Conservation (phyloP, 768 basidiomycete genomes). For the Termitomyces sp. region DNA sequence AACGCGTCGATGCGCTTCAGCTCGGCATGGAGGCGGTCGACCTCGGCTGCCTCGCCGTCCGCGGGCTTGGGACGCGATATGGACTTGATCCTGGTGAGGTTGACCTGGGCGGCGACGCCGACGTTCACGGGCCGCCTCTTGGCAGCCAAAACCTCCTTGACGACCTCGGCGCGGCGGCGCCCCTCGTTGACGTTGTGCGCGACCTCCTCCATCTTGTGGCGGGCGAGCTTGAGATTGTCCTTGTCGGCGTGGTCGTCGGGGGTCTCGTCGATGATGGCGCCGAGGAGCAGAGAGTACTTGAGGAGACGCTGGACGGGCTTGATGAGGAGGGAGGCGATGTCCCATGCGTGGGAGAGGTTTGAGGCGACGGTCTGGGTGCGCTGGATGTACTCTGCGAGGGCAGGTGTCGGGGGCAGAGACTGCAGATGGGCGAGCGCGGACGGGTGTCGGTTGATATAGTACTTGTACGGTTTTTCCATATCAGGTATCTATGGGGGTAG, state of each 20-base stretch:
- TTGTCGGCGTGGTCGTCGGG: conserved; percentile 65
- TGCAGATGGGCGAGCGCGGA: conserved; percentile 65
- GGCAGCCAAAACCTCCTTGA: conserved; percentile 63
- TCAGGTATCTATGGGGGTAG: conserved; percentile 50
- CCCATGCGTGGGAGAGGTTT: conserved; percentile 82
- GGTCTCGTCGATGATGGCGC: conserved; percentile 70
- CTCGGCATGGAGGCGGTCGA: conserved; percentile 50
- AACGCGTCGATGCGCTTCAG: conserved; percentile 53
- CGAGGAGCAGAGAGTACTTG: conserved; percentile 87
- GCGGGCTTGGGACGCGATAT: conserved; percentile 23
- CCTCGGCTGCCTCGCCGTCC: conserved; percentile 37
- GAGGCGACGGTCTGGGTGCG: conserved; percentile 63
- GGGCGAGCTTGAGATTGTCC: conserved; percentile 45
- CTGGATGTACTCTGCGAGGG: conserved; percentile 59
- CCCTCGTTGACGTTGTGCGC: conserved; percentile 77
- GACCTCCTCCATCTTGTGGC: conserved; percentile 60
- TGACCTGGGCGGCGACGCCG: conserved; percentile 49
- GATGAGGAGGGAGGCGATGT: conserved; percentile 89
- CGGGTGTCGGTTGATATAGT: conserved; percentile 78
- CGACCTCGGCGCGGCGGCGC: conserved; percentile 68
- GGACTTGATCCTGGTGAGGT: conserved; percentile 53
- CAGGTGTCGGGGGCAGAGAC: conserved; percentile 37
- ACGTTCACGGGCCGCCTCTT: conserved; percentile 36
- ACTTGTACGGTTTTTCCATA: conserved; percentile 67
- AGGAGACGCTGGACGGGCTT: conserved; percentile 96